These are phyloP conservation scores for Daedalea quercina DNA, from an alignment of 768 basidiomycete genomes.

Conservation along the genomic window DNA sequence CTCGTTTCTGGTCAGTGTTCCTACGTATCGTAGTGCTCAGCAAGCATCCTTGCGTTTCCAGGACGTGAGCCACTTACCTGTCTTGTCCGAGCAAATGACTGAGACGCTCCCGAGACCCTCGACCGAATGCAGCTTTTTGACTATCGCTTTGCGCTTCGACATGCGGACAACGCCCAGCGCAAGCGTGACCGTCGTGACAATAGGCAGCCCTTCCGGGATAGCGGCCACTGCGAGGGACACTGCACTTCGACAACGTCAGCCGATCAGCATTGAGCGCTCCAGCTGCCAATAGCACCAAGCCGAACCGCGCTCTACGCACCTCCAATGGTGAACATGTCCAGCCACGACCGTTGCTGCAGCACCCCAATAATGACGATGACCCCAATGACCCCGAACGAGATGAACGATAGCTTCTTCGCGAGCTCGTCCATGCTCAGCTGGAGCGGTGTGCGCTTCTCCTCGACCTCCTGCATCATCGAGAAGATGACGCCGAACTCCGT, in stretches of 20 bases:
- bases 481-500: slow-evolving; percentile 97
- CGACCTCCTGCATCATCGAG: slow-evolving; percentile 97
- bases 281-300: neutral
- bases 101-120: slow-evolving; percentile 91
- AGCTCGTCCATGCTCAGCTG: slow-evolving; percentile 96
- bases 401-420: slow-evolving; percentile 81
- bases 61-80: slow-evolving; percentile 44
- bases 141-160: slow-evolving; percentile 92
- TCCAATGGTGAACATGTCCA: slow-evolving; percentile 99
- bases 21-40: slow-evolving; percentile 23
- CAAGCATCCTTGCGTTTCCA: neutral
- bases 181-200: slow-evolving; percentile 95
- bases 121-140: slow-evolving; percentile 94
- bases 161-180: slow-evolving; percentile 91
- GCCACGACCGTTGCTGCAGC: slow-evolving; percentile 78
- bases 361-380: slow-evolving; percentile 89
- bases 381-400: slow-evolving; percentile 94
- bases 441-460: slow-evolving; percentile 88
- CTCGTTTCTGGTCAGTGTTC: slow-evolving; percentile 93
- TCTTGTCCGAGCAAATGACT: slow-evolving; percentile 98
- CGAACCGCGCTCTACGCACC: slow-evolving; percentile 51
- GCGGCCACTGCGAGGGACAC: slow-evolving; percentile 98
- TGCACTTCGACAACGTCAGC: slow-evolving; percentile 28
- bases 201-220: slow-evolving; percentile 94
- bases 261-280: neutral